Percentiles rank a stretch among this genome's conserved stretches.
These are phyloP conservation scores for Clavispora vitiphila DNA, from an alignment of 805 yeast species.

Conservation along the genomic window DNA sequence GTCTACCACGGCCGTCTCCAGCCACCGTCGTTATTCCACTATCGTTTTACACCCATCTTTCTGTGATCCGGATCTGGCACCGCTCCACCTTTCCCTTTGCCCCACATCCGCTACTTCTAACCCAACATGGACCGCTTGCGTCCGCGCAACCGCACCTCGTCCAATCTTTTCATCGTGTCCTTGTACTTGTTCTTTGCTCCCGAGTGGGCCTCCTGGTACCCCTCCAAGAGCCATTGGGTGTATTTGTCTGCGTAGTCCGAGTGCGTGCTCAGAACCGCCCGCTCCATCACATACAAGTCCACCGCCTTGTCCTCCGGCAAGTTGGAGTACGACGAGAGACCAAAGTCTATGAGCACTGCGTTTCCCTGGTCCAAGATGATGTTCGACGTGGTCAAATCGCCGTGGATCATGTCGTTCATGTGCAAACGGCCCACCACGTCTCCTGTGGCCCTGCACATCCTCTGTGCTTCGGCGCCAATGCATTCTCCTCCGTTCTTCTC, in stretches of 20 bases:
- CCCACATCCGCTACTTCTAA: too few relatives aligned
- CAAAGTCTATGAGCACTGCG: slow-evolving; percentile 84
- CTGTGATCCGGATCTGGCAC: too few relatives aligned
- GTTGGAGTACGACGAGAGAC: slow-evolving; percentile 71
- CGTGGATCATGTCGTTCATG: slow-evolving; percentile 76
- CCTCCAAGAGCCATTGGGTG: slow-evolving; percentile 66
- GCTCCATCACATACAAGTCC: slow-evolving; percentile 89
- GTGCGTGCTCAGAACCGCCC: slow-evolving; percentile 90
- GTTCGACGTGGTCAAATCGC: slow-evolving; percentile 91
- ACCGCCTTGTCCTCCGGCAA: slow-evolving; percentile 92
- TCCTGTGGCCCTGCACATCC: slow-evolving; percentile 50
- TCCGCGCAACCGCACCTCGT: slow-evolving; percentile 86
- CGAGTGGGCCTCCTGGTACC: slow-evolving; percentile 44
- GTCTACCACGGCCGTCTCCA: too few relatives aligned
- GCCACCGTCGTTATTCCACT: too few relatives aligned
- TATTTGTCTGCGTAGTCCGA: slow-evolving; percentile 64
- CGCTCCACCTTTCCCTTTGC: too few relatives aligned
- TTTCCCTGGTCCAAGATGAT: slow-evolving; percentile 45
- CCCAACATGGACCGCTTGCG: slow-evolving; percentile 95
- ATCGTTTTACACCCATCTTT: too few relatives aligned
- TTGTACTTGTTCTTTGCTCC: slow-evolving; percentile 36
- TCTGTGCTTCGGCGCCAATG: slow-evolving; percentile 33
- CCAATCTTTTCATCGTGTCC: slow-evolving; percentile 62
- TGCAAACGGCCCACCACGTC: slow-evolving; percentile 66
- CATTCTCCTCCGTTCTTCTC: slow-evolving; percentile 31